A percentile compares a stretch with the other conserved stretches of the same genome.
Evolutionary conservation across 306 rosid species (phyloP).

Genomic region (Dalbergia oliveri): DNA sequence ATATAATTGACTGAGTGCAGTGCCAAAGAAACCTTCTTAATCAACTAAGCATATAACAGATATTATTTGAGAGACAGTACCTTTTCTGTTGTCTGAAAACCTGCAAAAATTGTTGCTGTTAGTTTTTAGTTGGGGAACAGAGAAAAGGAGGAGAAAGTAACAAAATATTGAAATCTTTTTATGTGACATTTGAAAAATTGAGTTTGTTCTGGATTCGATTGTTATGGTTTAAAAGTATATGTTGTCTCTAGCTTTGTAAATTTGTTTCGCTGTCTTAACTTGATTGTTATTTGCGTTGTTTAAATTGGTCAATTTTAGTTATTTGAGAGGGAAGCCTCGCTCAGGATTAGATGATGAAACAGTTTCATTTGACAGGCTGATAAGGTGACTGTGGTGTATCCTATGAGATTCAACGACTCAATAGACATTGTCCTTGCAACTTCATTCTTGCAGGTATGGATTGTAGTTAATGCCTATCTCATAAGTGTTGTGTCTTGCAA

Average conservation of each 20-base stretch:
- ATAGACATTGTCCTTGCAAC: constrained; percentile 90
- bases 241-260: constrained; percentile 12
- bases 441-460: constrained; percentile 91
- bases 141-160: background rate
- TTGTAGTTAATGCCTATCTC: constrained; percentile 33
- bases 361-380: constrained; percentile 70
- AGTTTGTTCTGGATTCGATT: background rate
- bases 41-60: background rate
- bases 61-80: background rate
- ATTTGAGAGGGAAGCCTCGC: constrained; percentile 26
- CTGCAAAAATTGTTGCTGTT: constrained; percentile 11
- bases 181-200: constrained; percentile 27
- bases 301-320: constrained; percentile 23
- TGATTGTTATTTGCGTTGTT: constrained; percentile 31
- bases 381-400: constrained; percentile 89
- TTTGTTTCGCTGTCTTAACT: constrained; percentile 8
- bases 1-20: constrained; percentile 8
- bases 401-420: constrained; percentile 95
- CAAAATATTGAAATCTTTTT: background rate
- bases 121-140: constrained; percentile 20
- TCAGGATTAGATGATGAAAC: constrained; percentile 32
- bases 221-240: background rate
- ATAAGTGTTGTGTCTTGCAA: constrained; percentile 38
- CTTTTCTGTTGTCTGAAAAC: constrained; percentile 6
- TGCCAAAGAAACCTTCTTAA: constrained; percentile 17